Evolutionary conservation across 495 filamentous ascomycete species (phyloP).

Genomic region (Polyplosphaeria fusca): DNA sequence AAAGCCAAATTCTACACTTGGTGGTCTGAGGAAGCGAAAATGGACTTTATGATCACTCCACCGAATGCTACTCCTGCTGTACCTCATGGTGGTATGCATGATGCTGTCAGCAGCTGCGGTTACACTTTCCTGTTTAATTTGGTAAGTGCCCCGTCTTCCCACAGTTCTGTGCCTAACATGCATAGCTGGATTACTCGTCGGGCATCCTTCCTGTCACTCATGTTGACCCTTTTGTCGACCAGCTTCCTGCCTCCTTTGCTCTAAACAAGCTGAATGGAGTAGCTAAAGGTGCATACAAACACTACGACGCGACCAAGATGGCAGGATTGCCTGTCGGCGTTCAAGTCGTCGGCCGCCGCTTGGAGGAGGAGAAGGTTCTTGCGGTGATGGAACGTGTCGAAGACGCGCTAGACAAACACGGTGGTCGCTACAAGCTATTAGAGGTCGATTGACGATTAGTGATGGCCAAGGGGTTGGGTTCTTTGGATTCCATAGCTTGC

Average conservation of each 20-base stretch:
- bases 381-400: slow-evolving; percentile 79
- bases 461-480: background rate
- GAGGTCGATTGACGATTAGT: slow-evolving; percentile 50
- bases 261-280: slow-evolving; percentile 70
- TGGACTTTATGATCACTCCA: slow-evolving; percentile 81
- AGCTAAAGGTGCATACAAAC: slow-evolving; percentile 77
- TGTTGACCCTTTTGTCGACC: slow-evolving; percentile 68
- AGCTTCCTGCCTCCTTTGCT: slow-evolving; percentile 55
- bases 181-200: slow-evolving; percentile 74
- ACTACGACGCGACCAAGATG: slow-evolving; percentile 83
- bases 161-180: too few relatives aligned
- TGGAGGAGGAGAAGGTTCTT: slow-evolving; percentile 91
- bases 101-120: slow-evolving; percentile 82
- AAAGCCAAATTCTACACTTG: slow-evolving; percentile 75
- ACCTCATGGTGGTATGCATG: slow-evolving; percentile 80
- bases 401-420: slow-evolving; percentile 62
- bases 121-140: slow-evolving; percentile 97
- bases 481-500: too few relatives aligned
- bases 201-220: slow-evolving; percentile 86
- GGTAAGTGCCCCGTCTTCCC: too few relatives aligned
- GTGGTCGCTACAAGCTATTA: slow-evolving; percentile 61
- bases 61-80: slow-evolving; percentile 88
- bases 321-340: slow-evolving; percentile 82
- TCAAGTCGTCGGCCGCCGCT: slow-evolving; percentile 77
- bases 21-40: slow-evolving; percentile 60